Evolutionary conservation across 768 basidiomycete genomes (phyloP).

Genomic region (Crucibulum laeve): DNA sequence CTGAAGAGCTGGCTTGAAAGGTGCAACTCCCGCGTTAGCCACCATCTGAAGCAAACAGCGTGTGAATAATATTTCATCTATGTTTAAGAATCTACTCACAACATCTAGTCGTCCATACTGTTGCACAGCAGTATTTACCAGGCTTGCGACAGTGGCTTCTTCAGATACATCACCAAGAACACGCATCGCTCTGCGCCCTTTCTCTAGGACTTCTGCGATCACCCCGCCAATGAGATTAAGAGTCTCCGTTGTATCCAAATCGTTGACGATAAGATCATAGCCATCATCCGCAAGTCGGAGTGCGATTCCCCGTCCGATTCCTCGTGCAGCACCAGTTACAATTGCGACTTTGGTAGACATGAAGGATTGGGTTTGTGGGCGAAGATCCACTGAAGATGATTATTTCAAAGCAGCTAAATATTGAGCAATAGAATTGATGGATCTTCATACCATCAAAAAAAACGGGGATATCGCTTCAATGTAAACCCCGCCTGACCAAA

Average conservation of each 20-base stretch:
- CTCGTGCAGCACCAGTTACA: slow-evolving; percentile 6
- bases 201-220: slow-evolving; percentile 5
- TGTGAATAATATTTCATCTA: neutral
- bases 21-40: slow-evolving; percentile 23
- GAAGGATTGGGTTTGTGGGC: too few relatives aligned
- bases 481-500: too few relatives aligned
- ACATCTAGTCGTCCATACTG: slow-evolving; percentile 25
- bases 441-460: too few relatives aligned
- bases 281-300: slow-evolving; percentile 8
- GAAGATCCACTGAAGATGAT: too few relatives aligned
- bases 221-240: neutral
- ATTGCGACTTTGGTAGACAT: too few relatives aligned
- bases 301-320: slow-evolving; percentile 5
- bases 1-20: slow-evolving; percentile 6
- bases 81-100: slow-evolving; percentile 8
- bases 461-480: too few relatives aligned
- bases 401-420: too few relatives aligned
- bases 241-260: slow-evolving; percentile 9
- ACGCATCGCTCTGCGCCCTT: slow-evolving; percentile 15
- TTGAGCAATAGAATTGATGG: too few relatives aligned
- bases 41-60: slow-evolving; percentile 21
- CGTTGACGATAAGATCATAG: slow-evolving; percentile 3
- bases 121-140: slow-evolving; percentile 28
- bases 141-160: slow-evolving; percentile 29
- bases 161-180: slow-evolving; percentile 26